Base-by-base conservation (phyloP, 2,329 filamentous ascomycete species). In the Hypoxylon sp. region DNA sequence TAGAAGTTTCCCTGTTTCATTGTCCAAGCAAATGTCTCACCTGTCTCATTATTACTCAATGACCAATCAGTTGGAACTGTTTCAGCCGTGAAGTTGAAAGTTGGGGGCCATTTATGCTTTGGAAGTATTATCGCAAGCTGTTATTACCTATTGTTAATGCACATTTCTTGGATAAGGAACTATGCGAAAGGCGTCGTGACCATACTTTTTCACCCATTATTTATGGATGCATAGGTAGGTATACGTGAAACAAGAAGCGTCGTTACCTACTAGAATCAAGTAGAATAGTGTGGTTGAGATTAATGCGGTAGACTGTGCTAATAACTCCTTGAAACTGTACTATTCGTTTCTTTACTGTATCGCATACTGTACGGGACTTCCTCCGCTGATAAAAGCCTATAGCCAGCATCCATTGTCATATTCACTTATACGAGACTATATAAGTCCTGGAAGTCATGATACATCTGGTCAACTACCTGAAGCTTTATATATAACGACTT, bases 1-100 rank as follows among this genome's bases (percentile, higher is more conserved):
- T 42, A 42, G n/a, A 42, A 13, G 35, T 17, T n/a, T 53, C 53
- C 19, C 22, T 48, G 56, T 65, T 68, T 68, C 56, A 68, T 58
- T 42, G 13, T 50, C 53, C 42, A 58, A 65, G 53, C 37, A 48
- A 31, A 33, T 61, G 66, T 65, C 58, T 68, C 57, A 68, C 58
- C 66, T 62, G 29, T 47, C 53, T 35, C 17, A 46, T 58, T 51
- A 47, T 11, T 42, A 31, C 33, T 19, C 29, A 39, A 39, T 62
- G 10, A 42, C 65, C 65, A 68, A 62, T 68, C 35, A 56, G 24
- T 22, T 56, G 9, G 8, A 22, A 13, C 42, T 44, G 19, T 65
- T 61, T 65, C 26, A 54, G 35, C 11, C 46, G 13, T 14, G 11
- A 47, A 29, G 42, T 29, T 35, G 42, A 19, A 19, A 52, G 31